Evolutionary conservation across 768 basidiomycete genomes (phyloP), one percentile per base, ranked within the genome.

Genomic region (Macrolepiota albuminosa): DNA sequence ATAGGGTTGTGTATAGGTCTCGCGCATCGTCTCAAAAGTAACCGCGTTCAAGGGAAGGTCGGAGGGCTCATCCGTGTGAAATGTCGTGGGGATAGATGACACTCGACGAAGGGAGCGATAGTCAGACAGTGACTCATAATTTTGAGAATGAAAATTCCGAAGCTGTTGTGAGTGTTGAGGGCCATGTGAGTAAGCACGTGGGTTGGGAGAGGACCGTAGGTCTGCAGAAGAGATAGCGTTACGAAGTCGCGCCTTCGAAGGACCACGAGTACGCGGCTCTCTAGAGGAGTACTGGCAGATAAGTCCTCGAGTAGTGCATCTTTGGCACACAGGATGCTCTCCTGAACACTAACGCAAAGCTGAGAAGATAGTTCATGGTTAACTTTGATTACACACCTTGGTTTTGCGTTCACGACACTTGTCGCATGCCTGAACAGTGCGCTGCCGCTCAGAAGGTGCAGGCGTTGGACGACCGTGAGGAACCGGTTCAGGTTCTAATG

Each of bases 341-440:
- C 84, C 84, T 14, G 82, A 83, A 65, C 84, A 85, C 84, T 85
- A 63, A 21, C 52, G 29, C 31, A 37, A 47, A 21, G 42, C 31
- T 36, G 21, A 60, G 34, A 24, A 37, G 24, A 40, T 54, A 31
- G 34, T 14, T 26, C 39, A 51, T 14, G 36, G 31, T 33, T 33
- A 36, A 11, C 3, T 6, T 4, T 6, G 24, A 10, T 31, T 42
- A 59, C 73, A 42, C 60, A 82, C 84, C 75, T 84, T 84, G 8
- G 82, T 83, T 71, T 85, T 85, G 29, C 83, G 74, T 59, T 79
- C 77, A 18, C 84, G 72, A 65, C 84, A 85, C 66, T 81, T 82
- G 59, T 82, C 79, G 64, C 84, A 85, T 24, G 84, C 84, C 59
- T 81, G 81, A 0, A 77, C 71, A 16, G 80, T 83, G 36, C 81